Evolutionary conservation across 2,329 filamentous ascomycete genomes (phyloP), one percentile per base, ranked within the genome.

Genomic region (Monilinia vaccinii-corymbosi): DNA sequence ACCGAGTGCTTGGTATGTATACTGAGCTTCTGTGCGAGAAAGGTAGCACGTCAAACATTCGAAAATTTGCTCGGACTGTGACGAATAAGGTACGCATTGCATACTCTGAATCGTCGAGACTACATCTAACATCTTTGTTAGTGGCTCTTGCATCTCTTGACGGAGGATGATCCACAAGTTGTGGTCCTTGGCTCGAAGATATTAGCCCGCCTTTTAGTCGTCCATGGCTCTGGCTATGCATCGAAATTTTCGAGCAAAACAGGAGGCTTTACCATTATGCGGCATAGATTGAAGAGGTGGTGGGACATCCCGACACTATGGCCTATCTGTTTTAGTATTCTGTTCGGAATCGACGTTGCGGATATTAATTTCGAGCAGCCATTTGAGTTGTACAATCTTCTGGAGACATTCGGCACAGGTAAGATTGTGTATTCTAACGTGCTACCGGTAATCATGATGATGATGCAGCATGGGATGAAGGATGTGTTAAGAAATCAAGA

Each of bases 81-180:
- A 97, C 93, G 25, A 96, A 96, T 67, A 96, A 96, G 81, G 89
- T 91, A 77, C 70, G 78, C 73, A 57, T 31, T 60, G 50, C 59
- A 25, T 50, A 10, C 40, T 46, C 14, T 11, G 31, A 53, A n/a
- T 42, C 28, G 46, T 25, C 31, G 16, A 10, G 32, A 46, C 14
- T 55, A 67, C 65, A 71, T 69, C 69, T 77, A 71, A 74, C 66
- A 56, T 68, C 66, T 56, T 68, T 66, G 63, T 48, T 65, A 93
- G 87, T 97, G 92, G 92, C 81, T 96, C 16, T 77, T 99, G 16
- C 96, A 97, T 73, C 81, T 99, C 16, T 80, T 97, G 55, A 90
- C 90, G 9, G 92, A 97, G 71, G 84, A 89, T 63, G 89, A 97
- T 61, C 81, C 89, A 7, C 87, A 91, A 65, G 86, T 96, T 25